A percentile compares a stretch with the other conserved stretches of the same genome.
These are phyloP conservation scores for Plasmodium vivax DNA, from an alignment of 169 alveolate species.

Conservation along the genomic window DNA sequence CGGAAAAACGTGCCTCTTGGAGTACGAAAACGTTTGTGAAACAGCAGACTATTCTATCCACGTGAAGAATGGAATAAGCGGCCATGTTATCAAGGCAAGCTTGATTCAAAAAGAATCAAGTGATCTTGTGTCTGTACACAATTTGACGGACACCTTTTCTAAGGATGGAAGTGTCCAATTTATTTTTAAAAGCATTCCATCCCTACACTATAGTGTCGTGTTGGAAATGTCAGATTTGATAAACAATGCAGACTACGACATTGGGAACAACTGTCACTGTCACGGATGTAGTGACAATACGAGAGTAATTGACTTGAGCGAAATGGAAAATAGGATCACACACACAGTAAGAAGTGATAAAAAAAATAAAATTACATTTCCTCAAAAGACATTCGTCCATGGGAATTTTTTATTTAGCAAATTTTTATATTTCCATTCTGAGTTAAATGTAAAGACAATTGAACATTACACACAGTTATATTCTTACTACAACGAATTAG, in stretches of 20 bases:
- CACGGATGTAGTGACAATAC: constrained; percentile 16
- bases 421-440: constrained; percentile 31
- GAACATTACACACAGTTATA: constrained; percentile 31
- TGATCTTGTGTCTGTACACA: constrained; percentile 54
- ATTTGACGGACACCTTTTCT: background rate
- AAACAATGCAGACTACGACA: constrained; percentile 16
- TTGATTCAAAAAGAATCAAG: constrained; percentile 50
- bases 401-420: constrained; percentile 37
- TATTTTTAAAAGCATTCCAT: constrained; percentile 45
- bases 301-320: constrained; percentile 12
- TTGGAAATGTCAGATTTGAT: constrained; percentile 60
- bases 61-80: constrained; percentile 48
- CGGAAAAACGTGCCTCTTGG: constrained; percentile 40
- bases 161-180: constrained; percentile 15
- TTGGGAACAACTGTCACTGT: constrained; percentile 50
- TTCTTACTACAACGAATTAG: constrained; percentile 28
- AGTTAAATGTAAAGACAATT: constrained; percentile 12
- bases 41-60: constrained; percentile 18
- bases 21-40: constrained; percentile 30
- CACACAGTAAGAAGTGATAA: constrained; percentile 16
- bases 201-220: constrained; percentile 38
- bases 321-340: constrained; percentile 33
- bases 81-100: constrained; percentile 13
- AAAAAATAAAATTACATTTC: constrained; percentile 9
- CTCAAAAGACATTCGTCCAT: constrained; percentile 34